These are phyloP conservation scores for Gnaphalium uliginosum DNA, from an alignment of 129 eudicot genomes.

Conservation along the genomic window DNA sequence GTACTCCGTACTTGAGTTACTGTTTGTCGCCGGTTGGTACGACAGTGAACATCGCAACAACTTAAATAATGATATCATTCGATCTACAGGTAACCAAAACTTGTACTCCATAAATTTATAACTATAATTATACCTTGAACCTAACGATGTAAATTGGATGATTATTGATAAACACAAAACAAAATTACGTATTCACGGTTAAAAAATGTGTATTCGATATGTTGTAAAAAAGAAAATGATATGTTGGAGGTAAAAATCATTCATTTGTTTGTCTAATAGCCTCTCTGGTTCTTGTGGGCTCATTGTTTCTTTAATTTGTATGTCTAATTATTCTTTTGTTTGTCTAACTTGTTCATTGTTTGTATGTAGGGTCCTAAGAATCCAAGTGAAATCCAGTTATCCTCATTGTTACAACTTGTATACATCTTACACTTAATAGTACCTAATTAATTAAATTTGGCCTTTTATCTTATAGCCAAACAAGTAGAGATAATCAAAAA, in stretches of 20 bases:
- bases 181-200: not conserved
- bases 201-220: not conserved
- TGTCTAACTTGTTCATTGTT: not conserved
- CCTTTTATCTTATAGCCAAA: too few species aligned
- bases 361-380: not conserved
- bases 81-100: not conserved
- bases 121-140: too few species aligned
- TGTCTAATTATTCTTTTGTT: not conserved
- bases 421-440: not conserved
- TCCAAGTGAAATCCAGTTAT: slow-evolving; percentile 3
- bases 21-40: slow-evolving; percentile 22
- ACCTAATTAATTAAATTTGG: too few species aligned
- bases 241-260: not conserved
- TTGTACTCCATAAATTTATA: not conserved
- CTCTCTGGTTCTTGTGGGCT: not conserved
- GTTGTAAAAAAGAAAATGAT: too few species aligned
- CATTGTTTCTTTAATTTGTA: too few species aligned
- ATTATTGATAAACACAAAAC: too few species aligned
- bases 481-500: too few species aligned
- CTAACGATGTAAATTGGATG: too few species aligned
- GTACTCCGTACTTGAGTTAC: not conserved
- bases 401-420: not conserved
- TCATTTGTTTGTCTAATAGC: not conserved
- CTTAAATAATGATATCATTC: slow-evolving; percentile 16
- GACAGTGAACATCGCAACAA: slow-evolving; percentile 24